Percentiles rank a stretch among this genome's conserved stretches.
phyloP scores from a whole-genome alignment of 1,284 basidiomycete genomes.

The Pisolithus thermaeus region DNA sequence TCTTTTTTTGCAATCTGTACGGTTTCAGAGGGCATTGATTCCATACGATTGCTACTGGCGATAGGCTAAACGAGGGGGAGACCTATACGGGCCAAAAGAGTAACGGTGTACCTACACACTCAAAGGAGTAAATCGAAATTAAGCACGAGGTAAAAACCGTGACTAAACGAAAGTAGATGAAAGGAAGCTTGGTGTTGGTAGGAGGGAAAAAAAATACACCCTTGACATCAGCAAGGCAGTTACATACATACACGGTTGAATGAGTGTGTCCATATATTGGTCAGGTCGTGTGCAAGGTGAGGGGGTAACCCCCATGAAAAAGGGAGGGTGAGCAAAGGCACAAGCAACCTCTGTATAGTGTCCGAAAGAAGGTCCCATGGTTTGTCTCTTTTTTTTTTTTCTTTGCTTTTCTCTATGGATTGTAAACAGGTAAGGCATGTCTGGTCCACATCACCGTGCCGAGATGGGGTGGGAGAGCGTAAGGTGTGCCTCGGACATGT shows the following conservation, averaged over 20 bases:
- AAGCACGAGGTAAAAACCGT: not conserved
- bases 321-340: not conserved
- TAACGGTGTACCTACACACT: not conserved
- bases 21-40: not conserved
- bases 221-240: not conserved
- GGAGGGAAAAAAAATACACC: not conserved
- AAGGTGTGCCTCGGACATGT: slow-evolving; percentile 24
- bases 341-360: not conserved
- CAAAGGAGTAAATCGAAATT: not conserved
- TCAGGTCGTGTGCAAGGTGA: not conserved
- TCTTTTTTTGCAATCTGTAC: not conserved
- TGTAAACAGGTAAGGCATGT: slow-evolving; percentile 9
- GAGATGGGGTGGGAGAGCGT: slow-evolving; percentile 14
- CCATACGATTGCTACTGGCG: not conserved
- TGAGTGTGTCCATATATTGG: not conserved
- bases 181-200: not conserved
- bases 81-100: not conserved
- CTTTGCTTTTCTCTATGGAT: not conserved
- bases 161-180: not conserved
- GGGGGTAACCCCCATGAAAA: not conserved
- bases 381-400: not conserved
- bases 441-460: slow-evolving; percentile 9
- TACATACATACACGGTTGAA: not conserved
- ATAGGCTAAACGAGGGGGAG: not conserved
- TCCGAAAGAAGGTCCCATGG: not conserved